Percentiles rank a stretch among this genome's conserved stretches.
Conservation (phyloP, 2,329 filamentous ascomycete species). For the Fusarium chaquense region DNA sequence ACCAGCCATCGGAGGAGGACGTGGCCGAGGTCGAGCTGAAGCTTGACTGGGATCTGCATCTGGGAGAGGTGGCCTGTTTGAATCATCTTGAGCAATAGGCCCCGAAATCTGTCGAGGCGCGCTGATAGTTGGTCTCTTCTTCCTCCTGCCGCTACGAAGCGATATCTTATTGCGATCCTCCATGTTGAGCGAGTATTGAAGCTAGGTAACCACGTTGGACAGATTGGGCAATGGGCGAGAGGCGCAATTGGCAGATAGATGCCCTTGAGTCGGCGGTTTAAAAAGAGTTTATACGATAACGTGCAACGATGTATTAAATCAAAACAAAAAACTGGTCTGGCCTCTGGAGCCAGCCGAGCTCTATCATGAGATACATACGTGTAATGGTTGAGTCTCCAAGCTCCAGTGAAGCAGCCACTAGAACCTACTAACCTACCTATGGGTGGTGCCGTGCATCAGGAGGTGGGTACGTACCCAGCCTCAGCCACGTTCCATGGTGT, state of each 20-base stretch:
- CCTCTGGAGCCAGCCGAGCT: conserved; percentile 38
- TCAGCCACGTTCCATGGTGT: conserved; percentile 17
- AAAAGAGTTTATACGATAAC: neutral
- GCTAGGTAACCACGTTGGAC: conserved; percentile 2
- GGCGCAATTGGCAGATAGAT: neutral
- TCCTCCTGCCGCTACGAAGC: conserved; percentile 72
- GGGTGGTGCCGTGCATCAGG: conserved; percentile 31
- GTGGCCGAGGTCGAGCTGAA: conserved; percentile 55
- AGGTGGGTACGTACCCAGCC: conserved; percentile 44
- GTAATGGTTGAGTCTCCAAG: conserved; percentile 23
- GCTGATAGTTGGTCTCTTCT: conserved; percentile 71
- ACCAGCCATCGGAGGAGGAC: conserved; percentile 64
- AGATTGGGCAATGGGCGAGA: neutral
- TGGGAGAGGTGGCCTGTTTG: conserved; percentile 45
- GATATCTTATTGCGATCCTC: conserved; percentile 73
- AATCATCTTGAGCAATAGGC: conserved; percentile 67
- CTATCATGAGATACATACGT: conserved; percentile 30
- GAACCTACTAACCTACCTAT: too few species aligned
- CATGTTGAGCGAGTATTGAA: conserved; percentile 54
- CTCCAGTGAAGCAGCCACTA: conserved; percentile 23
- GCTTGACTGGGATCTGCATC: conserved; percentile 45
- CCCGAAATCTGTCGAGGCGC: conserved; percentile 72
- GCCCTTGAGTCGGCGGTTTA: neutral
- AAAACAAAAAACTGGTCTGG: conserved; percentile 23
- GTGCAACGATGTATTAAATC: conserved; percentile 14